Evolutionary conservation across 495 filamentous ascomycete species (phyloP).

Genomic region (Penicillium odoratum): DNA sequence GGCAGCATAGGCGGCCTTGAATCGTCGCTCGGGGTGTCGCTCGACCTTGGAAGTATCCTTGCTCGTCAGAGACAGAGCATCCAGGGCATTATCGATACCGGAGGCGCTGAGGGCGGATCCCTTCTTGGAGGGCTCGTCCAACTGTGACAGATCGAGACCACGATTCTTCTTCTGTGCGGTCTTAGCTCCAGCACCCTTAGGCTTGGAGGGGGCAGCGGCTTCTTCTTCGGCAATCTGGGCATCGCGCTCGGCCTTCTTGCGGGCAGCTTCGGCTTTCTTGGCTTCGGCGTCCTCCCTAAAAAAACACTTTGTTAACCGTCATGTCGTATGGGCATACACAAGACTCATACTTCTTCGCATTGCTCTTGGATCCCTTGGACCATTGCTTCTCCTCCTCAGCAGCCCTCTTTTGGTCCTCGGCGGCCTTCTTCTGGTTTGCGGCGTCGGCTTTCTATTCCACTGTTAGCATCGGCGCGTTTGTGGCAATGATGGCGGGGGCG

Average conservation of each 20-base stretch:
- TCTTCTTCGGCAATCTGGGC: conserved; percentile 85
- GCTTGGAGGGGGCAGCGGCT: conserved; percentile 55
- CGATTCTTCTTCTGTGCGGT: conserved; percentile 65
- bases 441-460: conserved; percentile 78
- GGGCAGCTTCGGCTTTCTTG: conserved; percentile 82
- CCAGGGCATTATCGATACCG: conserved; percentile 89
- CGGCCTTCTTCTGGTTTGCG: conserved; percentile 74
- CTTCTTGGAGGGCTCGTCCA: conserved; percentile 54
- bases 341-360: conserved; percentile 70
- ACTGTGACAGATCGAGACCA: conserved; percentile 67
- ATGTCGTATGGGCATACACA: not conserved
- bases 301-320: conserved; percentile 19
- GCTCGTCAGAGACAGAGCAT: conserved; percentile 69
- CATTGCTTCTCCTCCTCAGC: conserved; percentile 75
- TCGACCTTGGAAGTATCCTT: conserved; percentile 66
- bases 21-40: conserved; percentile 79
- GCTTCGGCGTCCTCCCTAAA: conserved; percentile 75
- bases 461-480: conserved; percentile 15
- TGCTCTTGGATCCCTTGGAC: conserved; percentile 81
- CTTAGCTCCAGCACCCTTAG: conserved; percentile 61
- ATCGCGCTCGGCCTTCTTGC: conserved; percentile 86
- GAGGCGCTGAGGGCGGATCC: conserved; percentile 66
- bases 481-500: conserved; percentile 33
- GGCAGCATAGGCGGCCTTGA: conserved; percentile 82
- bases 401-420: conserved; percentile 63